These are phyloP conservation scores for Cadophora sp. DNA, from an alignment of 2,329 filamentous ascomycete genomes.

Conservation along the genomic window DNA sequence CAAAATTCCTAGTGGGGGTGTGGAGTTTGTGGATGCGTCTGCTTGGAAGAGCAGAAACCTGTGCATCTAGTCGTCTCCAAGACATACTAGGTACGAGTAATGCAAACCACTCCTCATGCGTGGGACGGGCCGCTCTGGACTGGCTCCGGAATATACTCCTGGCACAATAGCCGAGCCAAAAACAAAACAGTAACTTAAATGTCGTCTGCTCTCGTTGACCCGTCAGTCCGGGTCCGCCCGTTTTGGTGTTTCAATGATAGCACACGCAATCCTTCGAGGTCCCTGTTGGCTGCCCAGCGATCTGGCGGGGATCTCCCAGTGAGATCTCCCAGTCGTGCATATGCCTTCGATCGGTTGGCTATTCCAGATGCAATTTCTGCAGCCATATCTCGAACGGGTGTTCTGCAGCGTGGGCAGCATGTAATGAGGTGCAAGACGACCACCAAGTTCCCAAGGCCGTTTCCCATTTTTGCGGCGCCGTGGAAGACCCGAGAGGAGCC, in stretches of 20 bases:
- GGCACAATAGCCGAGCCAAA: no score
- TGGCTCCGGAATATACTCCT: not conserved
- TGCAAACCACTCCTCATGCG: not conserved
- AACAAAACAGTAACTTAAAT: no score
- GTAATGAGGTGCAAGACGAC: not conserved
- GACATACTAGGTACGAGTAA: no score
- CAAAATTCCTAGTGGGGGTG: not conserved
- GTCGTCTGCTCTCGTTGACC: not conserved
- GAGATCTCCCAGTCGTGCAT: constrained; percentile 1
- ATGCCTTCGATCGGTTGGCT: not conserved
- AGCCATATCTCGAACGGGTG: not conserved
- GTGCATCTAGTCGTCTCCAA: no score
- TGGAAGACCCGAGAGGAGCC: not conserved
- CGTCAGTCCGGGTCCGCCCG: not conserved
- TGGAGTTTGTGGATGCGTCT: not conserved
- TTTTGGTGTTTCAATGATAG: not conserved
- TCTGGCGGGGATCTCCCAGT: constrained; percentile 1
- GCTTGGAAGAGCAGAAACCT: not conserved
- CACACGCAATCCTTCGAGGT: not conserved
- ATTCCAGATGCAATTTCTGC: not conserved
- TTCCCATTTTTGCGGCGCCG: not conserved
- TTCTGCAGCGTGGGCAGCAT: not conserved
- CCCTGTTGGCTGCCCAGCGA: not conserved
- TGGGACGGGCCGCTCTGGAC: not conserved
- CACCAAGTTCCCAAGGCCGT: not conserved